Base-by-base conservation (phyloP, 2,329 filamentous ascomycete species). In the Aspergillus carbonarius region DNA sequence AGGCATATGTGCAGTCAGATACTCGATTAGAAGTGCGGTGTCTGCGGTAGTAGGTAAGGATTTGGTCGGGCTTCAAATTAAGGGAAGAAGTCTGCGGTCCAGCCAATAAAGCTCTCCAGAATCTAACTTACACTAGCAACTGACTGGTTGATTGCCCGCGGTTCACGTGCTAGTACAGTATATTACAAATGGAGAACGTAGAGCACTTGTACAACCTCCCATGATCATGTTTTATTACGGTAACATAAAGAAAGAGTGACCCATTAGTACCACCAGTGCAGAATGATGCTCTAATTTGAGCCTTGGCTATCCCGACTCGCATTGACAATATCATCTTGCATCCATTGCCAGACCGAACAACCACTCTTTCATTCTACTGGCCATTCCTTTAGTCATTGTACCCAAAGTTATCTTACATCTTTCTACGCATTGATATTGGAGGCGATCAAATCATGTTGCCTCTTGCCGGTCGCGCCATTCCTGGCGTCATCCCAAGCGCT, bases 401-500 rank as follows among this genome's bases (percentile, higher is more conserved):
- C 32, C n/a, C n/a, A 10, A 15, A n/a, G 20, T 9, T 35, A 18
- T 27, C 49, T 23, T 17, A 9, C 8, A 15, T 48, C 13, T 8
- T 18, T 35, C 15, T n/a, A 51, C 27, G 18, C 3, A 9, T 37
- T 17, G 32, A 23, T 40, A 39, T 37, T 49, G 25, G 27, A 18
- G 46, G 23, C 20, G 17, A 27, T 25, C 15, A n/a, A 34, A 60
- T 35, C 27, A 73, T 74, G 71, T 54, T 73, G 47, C 62, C 65
- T 34, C 57, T 71, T 52, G 61, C 62, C 56, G 61, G 61, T 63
- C 68, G 71, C 58, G 65, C 65, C 55, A 48, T 69, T 32, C 61
- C 64, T 51, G 66, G 71, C 58, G 65, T 64, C 54, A 48, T 69
- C 30, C 62, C 64, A 52, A 66, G 69, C 63, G 66, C 70, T 53